Conservation (phyloP, 495 filamentous ascomycete species). For the Copromyces sp. region DNA sequence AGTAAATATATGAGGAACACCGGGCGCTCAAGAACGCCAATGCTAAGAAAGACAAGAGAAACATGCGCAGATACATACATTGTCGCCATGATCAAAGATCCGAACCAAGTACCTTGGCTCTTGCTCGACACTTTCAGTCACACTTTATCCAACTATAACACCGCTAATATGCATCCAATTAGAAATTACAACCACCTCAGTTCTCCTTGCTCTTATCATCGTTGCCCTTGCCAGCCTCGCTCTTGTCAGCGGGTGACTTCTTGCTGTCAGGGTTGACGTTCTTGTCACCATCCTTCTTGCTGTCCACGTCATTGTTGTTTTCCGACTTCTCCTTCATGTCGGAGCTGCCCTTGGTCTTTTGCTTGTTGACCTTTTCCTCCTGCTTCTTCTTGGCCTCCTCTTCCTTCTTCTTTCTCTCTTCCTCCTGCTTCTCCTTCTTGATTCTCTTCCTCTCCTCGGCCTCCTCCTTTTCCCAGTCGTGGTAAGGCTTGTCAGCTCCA, state of each 20-base stretch:
- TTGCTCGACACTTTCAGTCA: background rate
- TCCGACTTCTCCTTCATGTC: constrained; percentile 8
- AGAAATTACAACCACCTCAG: background rate
- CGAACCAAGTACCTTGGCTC: background rate
- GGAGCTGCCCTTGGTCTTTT: constrained; percentile 9
- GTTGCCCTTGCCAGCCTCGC: constrained; percentile 1
- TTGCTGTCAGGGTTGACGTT: background rate
- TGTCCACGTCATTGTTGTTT: constrained; percentile 3
- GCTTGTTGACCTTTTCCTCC: constrained; percentile 15
- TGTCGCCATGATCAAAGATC: background rate
- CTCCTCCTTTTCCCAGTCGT: constrained; percentile 28
- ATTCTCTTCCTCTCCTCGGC: constrained; percentile 22
- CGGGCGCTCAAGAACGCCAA: background rate
- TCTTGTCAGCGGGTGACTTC: background rate
- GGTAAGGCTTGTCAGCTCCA: constrained; percentile 37
- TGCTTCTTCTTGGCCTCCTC: constrained; percentile 18
- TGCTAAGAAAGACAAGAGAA: background rate
- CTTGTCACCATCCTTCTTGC: constrained; percentile 8
- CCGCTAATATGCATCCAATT: background rate
- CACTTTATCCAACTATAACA: background rate
- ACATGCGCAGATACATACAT: background rate
- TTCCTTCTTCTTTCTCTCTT: constrained; percentile 24
- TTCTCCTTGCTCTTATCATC: constrained; percentile 6
- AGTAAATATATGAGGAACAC: background rate
- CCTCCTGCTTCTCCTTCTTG: constrained; percentile 23